Conservation (phyloP, 768 basidiomycete genomes). For the Leccinum broughii region DNA sequence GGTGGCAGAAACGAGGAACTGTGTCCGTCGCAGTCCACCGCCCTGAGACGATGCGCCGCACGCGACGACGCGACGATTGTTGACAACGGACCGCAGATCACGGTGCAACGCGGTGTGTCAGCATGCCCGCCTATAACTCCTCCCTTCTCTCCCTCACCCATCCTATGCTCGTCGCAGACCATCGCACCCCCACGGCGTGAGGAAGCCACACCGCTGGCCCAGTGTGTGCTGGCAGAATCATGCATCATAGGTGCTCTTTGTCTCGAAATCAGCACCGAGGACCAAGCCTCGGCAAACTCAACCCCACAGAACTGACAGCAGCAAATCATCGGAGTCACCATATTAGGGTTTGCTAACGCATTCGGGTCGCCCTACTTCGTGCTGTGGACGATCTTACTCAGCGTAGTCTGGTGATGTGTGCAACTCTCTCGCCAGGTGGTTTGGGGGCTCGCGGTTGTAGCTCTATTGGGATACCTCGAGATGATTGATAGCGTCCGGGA, state of each 20-base stretch:
- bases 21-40: no score
- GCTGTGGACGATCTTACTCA: slow-evolving; percentile 71
- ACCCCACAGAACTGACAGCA: slow-evolving; percentile 22
- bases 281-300: slow-evolving; percentile 11
- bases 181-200: no score
- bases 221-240: no score
- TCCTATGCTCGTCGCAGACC: no score
- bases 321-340: slow-evolving; percentile 46
- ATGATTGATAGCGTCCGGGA: slow-evolving; percentile 81
- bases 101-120: no score
- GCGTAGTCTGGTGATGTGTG: slow-evolving; percentile 51
- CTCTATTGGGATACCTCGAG: slow-evolving; percentile 75
- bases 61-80: no score
- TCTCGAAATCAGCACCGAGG: slow-evolving; percentile 54
- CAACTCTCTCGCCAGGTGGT: slow-evolving; percentile 85
- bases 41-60: no score
- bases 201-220: no score
- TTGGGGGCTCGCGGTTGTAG: slow-evolving; percentile 60
- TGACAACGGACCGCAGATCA: no score
- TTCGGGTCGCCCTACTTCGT: slow-evolving; percentile 87
- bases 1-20: no score
- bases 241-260: slow-evolving; percentile 42
- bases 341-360: slow-evolving; percentile 87
- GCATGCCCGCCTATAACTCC: no score
- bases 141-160: no score